Evolutionary conservation across 345 rosid genomes (phyloP).

Genomic region (Triadica sebifera): DNA sequence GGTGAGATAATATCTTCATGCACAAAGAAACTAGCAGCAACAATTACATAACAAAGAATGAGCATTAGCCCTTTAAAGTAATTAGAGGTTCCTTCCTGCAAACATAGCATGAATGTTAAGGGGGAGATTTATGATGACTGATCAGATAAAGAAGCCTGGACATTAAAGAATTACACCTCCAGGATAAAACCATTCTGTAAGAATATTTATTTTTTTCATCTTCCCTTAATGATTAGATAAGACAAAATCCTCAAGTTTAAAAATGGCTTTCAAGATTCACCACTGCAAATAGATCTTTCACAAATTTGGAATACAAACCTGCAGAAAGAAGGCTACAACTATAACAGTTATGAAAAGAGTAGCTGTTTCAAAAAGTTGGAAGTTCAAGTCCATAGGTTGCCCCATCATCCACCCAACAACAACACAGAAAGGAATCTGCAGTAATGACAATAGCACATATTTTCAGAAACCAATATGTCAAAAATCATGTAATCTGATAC

Average conservation of each 20-base stretch:
- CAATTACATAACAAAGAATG: constrained; percentile 70
- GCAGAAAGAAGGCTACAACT: constrained; percentile 78
- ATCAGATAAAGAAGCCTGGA: background rate
- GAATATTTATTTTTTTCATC: too few relatives aligned
- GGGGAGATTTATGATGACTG: background rate
- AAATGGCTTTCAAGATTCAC: background rate
- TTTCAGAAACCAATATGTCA: constrained; percentile 3
- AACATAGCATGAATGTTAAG: background rate
- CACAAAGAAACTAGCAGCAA: constrained; percentile 79
- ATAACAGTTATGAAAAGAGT: constrained; percentile 69
- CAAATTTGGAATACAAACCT: constrained; percentile 43
- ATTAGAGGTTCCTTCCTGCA: constrained; percentile 80
- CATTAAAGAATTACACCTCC: background rate
- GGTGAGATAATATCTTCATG: constrained; percentile 46
- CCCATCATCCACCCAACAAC: constrained; percentile 84
- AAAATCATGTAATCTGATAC: background rate
- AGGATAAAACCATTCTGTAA: too few relatives aligned
- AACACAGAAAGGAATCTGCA: constrained; percentile 79
- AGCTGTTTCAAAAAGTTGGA: constrained; percentile 86
- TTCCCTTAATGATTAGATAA: background rate
- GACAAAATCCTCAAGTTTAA: background rate
- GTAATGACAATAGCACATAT: background rate
- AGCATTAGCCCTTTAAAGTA: constrained; percentile 85
- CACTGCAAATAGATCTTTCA: background rate
- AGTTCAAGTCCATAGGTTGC: constrained; percentile 72